Evolutionary conservation across 345 rosid genomes (phyloP).

Genomic region (Camelina hispida): DNA sequence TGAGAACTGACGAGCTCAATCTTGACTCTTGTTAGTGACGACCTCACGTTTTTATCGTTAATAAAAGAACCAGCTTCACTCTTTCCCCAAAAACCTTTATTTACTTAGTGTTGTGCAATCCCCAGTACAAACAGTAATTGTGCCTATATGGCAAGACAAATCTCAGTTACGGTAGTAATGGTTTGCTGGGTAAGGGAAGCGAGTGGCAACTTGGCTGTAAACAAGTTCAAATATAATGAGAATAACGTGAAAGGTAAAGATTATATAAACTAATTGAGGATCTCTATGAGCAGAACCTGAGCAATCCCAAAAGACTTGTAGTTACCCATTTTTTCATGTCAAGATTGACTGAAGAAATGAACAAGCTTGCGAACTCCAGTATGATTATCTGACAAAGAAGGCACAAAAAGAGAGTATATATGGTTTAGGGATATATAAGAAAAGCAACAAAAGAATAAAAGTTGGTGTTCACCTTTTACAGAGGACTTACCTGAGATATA

Average conservation of each 20-base stretch:
- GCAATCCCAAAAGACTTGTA: slow-evolving; percentile 49
- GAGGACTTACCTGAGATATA: slow-evolving; percentile 60
- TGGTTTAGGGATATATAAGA: background rate
- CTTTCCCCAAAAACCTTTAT: too few species aligned
- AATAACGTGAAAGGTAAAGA: background rate
- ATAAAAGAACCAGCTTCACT: too few species aligned
- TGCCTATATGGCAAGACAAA: background rate
- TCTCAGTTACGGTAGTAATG: background rate
- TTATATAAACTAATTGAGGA: background rate
- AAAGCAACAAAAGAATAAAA: background rate
- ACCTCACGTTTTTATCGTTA: too few species aligned
- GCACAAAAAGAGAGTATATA: background rate
- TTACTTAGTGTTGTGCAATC: too few species aligned
- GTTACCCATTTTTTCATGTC: slow-evolving; percentile 62
- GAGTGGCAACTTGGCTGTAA: slow-evolving; percentile 27
- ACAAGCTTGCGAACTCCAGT: slow-evolving; percentile 60
- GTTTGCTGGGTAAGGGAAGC: background rate
- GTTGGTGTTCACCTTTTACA: background rate
- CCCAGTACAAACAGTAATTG: too few species aligned
- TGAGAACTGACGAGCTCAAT: too few species aligned
- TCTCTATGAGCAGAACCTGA: slow-evolving; percentile 54
- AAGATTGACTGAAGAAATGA: slow-evolving; percentile 55
- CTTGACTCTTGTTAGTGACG: too few species aligned
- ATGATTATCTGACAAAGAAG: slow-evolving; percentile 55
- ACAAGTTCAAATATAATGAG: background rate